These are phyloP conservation scores for Oryza coarctata DNA, from an alignment of 176 grass and related monocot genomes.

Conservation along the genomic window DNA sequence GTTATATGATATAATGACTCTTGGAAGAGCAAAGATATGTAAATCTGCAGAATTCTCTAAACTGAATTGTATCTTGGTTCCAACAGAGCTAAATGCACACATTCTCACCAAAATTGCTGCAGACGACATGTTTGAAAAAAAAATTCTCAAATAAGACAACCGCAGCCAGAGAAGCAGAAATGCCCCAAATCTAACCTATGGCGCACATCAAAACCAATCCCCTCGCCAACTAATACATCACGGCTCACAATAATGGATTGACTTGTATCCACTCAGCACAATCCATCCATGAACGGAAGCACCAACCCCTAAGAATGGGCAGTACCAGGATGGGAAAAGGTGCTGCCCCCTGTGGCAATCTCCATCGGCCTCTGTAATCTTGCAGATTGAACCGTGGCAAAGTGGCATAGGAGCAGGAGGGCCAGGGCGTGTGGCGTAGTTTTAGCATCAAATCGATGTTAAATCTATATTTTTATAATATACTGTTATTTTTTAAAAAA, in stretches of 20 bases:
- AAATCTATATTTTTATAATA: no score
- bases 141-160: slow-evolving; percentile 32
- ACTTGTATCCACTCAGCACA: no score
- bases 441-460: no score
- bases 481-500: no score
- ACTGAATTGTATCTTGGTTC: background rate
- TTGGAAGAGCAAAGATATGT: no score
- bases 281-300: background rate
- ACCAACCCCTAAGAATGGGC: background rate
- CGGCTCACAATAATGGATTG: background rate
- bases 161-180: background rate
- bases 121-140: slow-evolving; percentile 10
- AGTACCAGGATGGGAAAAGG: background rate
- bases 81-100: background rate
- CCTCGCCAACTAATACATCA: background rate
- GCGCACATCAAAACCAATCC: background rate
- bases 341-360: no score
- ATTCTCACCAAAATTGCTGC: background rate
- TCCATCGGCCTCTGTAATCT: no score
- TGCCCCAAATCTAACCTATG: background rate
- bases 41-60: background rate
- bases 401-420: no score
- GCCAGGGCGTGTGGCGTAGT: no score
- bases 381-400: no score
- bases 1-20: no score